A percentile compares a stretch with the other conserved stretches of the same genome.
These are phyloP conservation scores for Ophiostoma sp. DNA, from an alignment of 2,329 filamentous ascomycete genomes.

Conservation along the genomic window DNA sequence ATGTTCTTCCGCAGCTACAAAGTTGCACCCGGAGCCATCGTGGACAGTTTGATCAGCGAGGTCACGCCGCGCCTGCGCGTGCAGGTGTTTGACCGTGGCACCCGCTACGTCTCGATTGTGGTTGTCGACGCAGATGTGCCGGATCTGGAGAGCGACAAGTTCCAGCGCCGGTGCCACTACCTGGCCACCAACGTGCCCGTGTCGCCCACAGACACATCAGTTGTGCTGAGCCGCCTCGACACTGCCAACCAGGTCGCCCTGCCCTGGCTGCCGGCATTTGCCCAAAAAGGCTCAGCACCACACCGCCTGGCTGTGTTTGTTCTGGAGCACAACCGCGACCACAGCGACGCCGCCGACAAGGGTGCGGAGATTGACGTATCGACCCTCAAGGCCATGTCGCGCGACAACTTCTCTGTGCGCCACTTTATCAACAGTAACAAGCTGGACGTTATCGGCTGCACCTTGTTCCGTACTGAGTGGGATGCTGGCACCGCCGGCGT, in stretches of 20 bases:
- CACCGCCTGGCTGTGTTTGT: constrained; percentile 82
- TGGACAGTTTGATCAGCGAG: constrained; percentile 70
- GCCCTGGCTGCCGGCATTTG: constrained; percentile 79
- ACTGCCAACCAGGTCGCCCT: constrained; percentile 61
- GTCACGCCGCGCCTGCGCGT: constrained; percentile 69
- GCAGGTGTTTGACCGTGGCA: constrained; percentile 76
- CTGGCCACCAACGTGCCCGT: constrained; percentile 64
- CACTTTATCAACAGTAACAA: constrained; percentile 65
- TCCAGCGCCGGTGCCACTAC: constrained; percentile 79
- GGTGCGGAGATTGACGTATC: constrained; percentile 43
- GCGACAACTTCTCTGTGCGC: constrained; percentile 69
- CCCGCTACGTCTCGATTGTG: constrained; percentile 76
- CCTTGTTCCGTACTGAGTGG: constrained; percentile 83
- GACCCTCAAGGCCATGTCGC: constrained; percentile 43
- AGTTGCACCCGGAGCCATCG: constrained; percentile 69
- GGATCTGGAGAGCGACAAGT: constrained; percentile 66
- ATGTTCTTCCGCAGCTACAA: constrained; percentile 70
- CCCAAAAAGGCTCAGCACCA: constrained; percentile 86
- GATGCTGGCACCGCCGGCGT: constrained; percentile 82
- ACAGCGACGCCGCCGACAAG: constrained; percentile 34
- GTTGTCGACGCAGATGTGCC: constrained; percentile 91
- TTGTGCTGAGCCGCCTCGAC: constrained; percentile 60
- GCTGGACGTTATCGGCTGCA: constrained; percentile 71
- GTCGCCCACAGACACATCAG: constrained; percentile 48
- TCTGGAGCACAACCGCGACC: constrained; percentile 61